phyloP scores from a whole-genome alignment of 1,139 yeast genomes.

The Nakaseomyces nivariensis region DNA sequence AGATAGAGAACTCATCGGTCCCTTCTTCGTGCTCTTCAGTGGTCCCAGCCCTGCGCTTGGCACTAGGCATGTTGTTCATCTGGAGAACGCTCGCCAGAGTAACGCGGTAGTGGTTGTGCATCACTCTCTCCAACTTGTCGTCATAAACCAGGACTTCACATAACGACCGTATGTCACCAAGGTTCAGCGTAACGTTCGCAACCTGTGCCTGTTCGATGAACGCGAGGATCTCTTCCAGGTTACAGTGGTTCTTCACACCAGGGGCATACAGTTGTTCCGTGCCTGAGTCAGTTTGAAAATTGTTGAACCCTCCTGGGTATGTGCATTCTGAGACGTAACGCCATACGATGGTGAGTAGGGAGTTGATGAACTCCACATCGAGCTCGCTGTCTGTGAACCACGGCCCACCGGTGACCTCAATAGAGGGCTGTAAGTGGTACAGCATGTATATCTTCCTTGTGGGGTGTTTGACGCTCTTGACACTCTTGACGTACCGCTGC shows the following conservation, averaged over 20 bases:
- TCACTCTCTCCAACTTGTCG: constrained; percentile 64
- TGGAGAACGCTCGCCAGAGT: constrained; percentile 42
- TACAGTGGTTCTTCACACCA: constrained; percentile 53
- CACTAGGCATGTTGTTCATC: constrained; percentile 21
- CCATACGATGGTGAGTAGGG: constrained; percentile 78
- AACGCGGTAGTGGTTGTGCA: constrained; percentile 46
- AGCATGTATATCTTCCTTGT: constrained; percentile 94
- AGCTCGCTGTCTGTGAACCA: constrained; percentile 97
- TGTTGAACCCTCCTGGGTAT: constrained; percentile 58
- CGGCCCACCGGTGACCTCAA: constrained; percentile 97
- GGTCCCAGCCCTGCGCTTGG: constrained; percentile 2
- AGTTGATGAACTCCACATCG: constrained; percentile 87
- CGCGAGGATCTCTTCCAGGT: constrained; percentile 59
- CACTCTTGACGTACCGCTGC: constrained; percentile 78
- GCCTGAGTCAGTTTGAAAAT: constrained; percentile 17
- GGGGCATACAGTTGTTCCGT: constrained; percentile 38
- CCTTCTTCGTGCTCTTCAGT: constrained; percentile 18
- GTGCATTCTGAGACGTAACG: constrained; percentile 68
- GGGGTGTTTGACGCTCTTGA: constrained; percentile 90
- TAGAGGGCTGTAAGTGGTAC: constrained; percentile 83
- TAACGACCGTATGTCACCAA: constrained; percentile 64
- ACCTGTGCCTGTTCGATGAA: constrained; percentile 70
- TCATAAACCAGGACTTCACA: constrained; percentile 86
- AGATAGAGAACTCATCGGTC: constrained; percentile 30
- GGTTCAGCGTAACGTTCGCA: constrained; percentile 69